Percentiles rank a stretch among this genome's conserved stretches.
These are phyloP conservation scores for Penicillium fuscoglaucum DNA, from an alignment of 2,329 filamentous ascomycete species.

Conservation along the genomic window DNA sequence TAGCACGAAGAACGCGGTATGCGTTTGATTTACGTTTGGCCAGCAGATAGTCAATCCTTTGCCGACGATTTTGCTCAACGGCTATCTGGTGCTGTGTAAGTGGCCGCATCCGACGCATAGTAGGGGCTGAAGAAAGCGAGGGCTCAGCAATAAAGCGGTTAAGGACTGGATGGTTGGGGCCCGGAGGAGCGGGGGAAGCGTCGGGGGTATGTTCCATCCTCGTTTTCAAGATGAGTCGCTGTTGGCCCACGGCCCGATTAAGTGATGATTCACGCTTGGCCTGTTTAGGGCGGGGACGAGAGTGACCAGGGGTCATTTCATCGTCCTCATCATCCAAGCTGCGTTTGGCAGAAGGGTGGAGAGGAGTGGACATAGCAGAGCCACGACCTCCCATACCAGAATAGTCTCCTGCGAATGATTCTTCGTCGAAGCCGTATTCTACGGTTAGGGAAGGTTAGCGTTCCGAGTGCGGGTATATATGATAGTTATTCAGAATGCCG, in stretches of 20 bases:
- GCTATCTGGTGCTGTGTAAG: slow-evolving; percentile 53
- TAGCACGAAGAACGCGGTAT: slow-evolving; percentile 38
- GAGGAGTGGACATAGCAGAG: slow-evolving; percentile 39
- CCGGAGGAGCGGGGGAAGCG: slow-evolving; percentile 47
- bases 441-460: slow-evolving; percentile 7
- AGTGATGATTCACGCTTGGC: slow-evolving; percentile 41
- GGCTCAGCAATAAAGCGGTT: slow-evolving; percentile 43
- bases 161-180: slow-evolving; percentile 43
- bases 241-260: slow-evolving; percentile 38
- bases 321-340: slow-evolving; percentile 45
- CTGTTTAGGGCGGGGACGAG: slow-evolving; percentile 43
- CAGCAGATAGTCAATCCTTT: slow-evolving; percentile 50
- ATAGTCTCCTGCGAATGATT: slow-evolving; percentile 34
- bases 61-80: slow-evolving; percentile 50
- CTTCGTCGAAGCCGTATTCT: slow-evolving; percentile 38
- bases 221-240: slow-evolving; percentile 48
- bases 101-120: slow-evolving; percentile 46
- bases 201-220: slow-evolving; percentile 46
- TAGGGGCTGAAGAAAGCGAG: slow-evolving; percentile 31
- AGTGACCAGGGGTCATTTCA: slow-evolving; percentile 39
- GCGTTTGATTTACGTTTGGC: slow-evolving; percentile 44
- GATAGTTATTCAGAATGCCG: not conserved
- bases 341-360: slow-evolving; percentile 40
- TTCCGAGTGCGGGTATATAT: not conserved
- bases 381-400: slow-evolving; percentile 31